These are phyloP conservation scores for Meripilus lineatus DNA, from an alignment of 1,284 basidiomycete genomes.

Conservation along the genomic window DNA sequence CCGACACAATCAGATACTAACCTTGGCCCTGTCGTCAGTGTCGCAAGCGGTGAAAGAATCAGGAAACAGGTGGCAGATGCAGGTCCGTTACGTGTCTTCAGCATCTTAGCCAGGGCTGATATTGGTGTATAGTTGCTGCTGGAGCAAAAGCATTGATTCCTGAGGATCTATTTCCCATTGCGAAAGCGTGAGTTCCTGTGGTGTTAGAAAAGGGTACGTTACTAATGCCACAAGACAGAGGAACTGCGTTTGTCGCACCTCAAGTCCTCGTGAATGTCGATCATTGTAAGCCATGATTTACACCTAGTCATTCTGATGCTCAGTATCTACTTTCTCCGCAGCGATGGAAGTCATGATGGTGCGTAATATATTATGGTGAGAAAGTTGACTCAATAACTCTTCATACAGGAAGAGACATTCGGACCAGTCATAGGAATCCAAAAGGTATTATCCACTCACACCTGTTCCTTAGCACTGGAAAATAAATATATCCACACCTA, in stretches of 20 bases:
- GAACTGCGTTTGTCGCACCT: conserved; percentile 83
- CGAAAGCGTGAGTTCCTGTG: conserved; percentile 48
- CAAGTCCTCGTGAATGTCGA: conserved; percentile 86
- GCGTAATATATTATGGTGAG: conserved; percentile 19
- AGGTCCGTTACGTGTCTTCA: conserved; percentile 35
- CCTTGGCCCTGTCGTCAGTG: conserved; percentile 88
- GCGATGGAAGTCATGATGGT: conserved; percentile 92
- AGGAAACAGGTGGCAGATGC: conserved; percentile 85
- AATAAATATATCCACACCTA: no score
- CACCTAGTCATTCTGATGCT: conserved; percentile 3
- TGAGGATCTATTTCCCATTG: conserved; percentile 63
- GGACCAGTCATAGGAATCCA: conserved; percentile 91
- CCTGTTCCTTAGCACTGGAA: not conserved
- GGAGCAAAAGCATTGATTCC: conserved; percentile 80
- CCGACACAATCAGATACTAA: conserved; percentile 72
- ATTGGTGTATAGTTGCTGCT: conserved; percentile 47
- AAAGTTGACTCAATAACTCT: conserved; percentile 1
- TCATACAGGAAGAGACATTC: conserved; percentile 76
- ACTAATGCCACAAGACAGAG: conserved; percentile 34
- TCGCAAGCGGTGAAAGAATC: conserved; percentile 80
- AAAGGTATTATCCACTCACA: conserved; percentile 66
- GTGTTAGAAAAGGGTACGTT: not conserved
- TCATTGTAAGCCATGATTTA: conserved; percentile 56
- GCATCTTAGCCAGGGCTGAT: not conserved
- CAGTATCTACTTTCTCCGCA: conserved; percentile 24